Conservation (phyloP, 2,329 filamentous ascomycete species). For the Teratosphaeria epicoccoides region DNA sequence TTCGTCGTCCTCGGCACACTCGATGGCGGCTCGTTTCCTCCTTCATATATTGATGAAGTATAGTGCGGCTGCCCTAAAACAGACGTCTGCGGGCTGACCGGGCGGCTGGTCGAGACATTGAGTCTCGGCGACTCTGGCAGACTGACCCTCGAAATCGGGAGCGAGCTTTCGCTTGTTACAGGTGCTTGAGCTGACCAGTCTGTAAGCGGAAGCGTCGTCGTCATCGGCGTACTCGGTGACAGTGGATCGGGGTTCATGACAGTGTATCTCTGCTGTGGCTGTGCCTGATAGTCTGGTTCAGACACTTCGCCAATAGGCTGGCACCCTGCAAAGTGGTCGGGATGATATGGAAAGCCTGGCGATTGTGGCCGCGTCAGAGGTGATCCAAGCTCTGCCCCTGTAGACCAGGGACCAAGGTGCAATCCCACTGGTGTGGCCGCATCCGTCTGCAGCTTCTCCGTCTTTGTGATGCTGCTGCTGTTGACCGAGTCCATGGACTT, state of each 20-base stretch:
- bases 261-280: background rate
- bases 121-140: background rate
- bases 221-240: background rate
- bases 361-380: background rate
- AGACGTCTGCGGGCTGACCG: slow-evolving; percentile 4
- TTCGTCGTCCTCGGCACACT: slow-evolving; percentile 3
- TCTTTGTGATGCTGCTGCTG: background rate
- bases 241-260: background rate
- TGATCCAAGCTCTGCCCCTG: background rate
- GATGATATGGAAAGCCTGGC: background rate
- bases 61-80: slow-evolving; percentile 2
- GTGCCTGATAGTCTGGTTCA: background rate
- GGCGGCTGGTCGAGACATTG: background rate
- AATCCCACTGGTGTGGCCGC: background rate
- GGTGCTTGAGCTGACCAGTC: background rate
- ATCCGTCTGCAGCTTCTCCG: background rate
- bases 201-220: background rate
- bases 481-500: background rate
- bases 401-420: background rate
- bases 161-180: background rate
- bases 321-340: background rate
- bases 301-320: background rate
- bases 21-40: slow-evolving; percentile 4
- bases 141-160: background rate
- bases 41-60: slow-evolving; percentile 9